Percentiles rank a stretch among this genome's conserved stretches.
Evolutionary conservation across 352 stramenopile species (phyloP).

Genomic region (Globisporangium viniferum): DNA sequence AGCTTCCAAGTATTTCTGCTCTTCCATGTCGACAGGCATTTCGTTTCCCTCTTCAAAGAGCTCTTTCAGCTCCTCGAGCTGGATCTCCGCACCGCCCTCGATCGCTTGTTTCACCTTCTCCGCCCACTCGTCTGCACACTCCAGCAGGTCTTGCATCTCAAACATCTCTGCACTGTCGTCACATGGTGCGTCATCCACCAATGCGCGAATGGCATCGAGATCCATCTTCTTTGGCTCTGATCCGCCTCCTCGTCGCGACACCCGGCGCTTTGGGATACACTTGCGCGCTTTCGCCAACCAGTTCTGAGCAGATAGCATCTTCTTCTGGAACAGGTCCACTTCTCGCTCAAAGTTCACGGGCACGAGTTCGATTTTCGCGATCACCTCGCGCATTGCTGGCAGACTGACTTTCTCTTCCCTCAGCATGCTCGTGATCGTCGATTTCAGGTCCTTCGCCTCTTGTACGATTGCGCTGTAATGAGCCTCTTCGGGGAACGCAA

Average conservation of each 20-base stretch:
- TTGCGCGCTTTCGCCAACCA: conserved; percentile 86
- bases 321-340: conserved; percentile 77
- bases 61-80: conserved; percentile 69
- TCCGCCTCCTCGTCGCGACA: conserved; percentile 47
- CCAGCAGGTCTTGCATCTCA: conserved; percentile 88
- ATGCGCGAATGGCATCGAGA: conserved; percentile 65
- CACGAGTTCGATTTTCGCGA: conserved; percentile 81
- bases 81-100: conserved; percentile 62
- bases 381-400: conserved; percentile 71
- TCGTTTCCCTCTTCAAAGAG: conserved; percentile 75
- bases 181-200: conserved; percentile 85
- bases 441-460: conserved; percentile 57
- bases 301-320: conserved; percentile 81
- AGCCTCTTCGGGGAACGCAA: conserved; percentile 63
- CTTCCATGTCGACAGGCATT: conserved; percentile 89
- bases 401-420: conserved; percentile 81
- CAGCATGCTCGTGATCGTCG: conserved; percentile 65
- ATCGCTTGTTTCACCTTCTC: conserved; percentile 78
- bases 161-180: conserved; percentile 85
- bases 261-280: conserved; percentile 78
- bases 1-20: conserved; percentile 72
- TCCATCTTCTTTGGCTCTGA: conserved; percentile 79
- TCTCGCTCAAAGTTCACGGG: conserved; percentile 82
- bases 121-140: conserved; percentile 83
- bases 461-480: conserved; percentile 47